These are phyloP conservation scores for Colletotrichum theobromicola DNA, from an alignment of 2,329 filamentous ascomycete species.

Conservation along the genomic window DNA sequence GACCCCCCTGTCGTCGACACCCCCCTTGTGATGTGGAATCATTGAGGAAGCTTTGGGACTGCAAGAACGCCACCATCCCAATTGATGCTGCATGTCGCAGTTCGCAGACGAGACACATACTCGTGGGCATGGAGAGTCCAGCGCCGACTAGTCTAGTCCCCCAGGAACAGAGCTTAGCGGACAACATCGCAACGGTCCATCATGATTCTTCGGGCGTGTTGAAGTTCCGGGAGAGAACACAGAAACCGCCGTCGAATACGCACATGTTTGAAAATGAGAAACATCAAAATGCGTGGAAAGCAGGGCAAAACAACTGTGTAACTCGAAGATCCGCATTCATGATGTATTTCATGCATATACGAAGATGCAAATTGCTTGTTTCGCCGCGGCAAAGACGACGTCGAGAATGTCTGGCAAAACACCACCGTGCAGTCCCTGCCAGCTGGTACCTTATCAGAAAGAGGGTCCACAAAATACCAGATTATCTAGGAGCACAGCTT, in stretches of 20 bases:
- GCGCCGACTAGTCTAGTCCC: neutral
- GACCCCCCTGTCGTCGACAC: slow-evolving; percentile 1
- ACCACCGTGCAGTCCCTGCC: neutral
- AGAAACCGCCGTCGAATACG: neutral
- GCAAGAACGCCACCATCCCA: neutral
- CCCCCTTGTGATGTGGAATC: slow-evolving; percentile 15
- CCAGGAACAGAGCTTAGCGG: neutral
- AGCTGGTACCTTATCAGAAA: neutral
- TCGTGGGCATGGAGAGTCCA: neutral
- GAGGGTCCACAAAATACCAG: neutral
- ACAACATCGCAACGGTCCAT: neutral
- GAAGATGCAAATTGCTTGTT: neutral
- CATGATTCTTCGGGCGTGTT: neutral
- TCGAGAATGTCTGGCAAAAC: neutral
- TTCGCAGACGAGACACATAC: slow-evolving; percentile 2
- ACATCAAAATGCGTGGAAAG: neutral
- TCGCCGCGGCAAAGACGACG: neutral
- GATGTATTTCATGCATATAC: neutral
- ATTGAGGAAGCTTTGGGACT: neutral
- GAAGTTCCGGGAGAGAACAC: neutral
- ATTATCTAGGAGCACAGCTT: neutral
- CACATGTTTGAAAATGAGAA: neutral
- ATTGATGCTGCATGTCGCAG: slow-evolving; percentile 16
- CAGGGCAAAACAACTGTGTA: neutral
- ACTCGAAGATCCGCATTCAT: neutral